These are phyloP conservation scores for Aspergillus carlsbadensis DNA, from an alignment of 495 filamentous ascomycete species.

Conservation along the genomic window DNA sequence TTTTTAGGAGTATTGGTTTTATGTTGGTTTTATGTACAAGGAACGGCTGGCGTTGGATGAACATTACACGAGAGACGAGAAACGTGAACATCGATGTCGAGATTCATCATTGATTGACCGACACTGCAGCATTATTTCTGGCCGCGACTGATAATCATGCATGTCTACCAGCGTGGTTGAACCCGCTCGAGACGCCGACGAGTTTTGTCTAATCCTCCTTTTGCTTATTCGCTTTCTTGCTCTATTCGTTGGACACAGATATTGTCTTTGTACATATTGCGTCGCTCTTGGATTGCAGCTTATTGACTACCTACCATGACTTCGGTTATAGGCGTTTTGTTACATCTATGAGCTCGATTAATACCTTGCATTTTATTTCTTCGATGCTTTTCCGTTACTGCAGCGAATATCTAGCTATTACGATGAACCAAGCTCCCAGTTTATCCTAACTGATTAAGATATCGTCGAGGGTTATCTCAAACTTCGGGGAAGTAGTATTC, in stretches of 20 bases:
- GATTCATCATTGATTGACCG: constrained; percentile 15
- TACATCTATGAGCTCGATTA: constrained; percentile 12
- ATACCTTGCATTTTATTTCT: constrained; percentile 4
- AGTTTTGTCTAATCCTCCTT: constrained; percentile 19
- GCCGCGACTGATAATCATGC: constrained; percentile 17
- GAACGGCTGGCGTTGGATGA: constrained; percentile 38
- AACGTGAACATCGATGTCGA: constrained; percentile 32
- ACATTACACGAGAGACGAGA: constrained; percentile 41
- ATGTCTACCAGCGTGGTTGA: constrained; percentile 27
- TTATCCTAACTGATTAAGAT: too few relatives aligned
- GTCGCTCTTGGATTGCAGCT: constrained; percentile 13
- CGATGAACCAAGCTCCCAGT: not conserved
- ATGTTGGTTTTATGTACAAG: constrained; percentile 18
- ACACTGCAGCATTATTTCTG: not conserved
- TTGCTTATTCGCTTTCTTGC: constrained; percentile 18
- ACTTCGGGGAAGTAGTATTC: too few relatives aligned
- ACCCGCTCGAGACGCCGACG: constrained; percentile 16
- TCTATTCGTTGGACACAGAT: constrained; percentile 3
- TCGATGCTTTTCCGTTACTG: not conserved
- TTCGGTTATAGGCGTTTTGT: not conserved
- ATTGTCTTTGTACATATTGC: constrained; percentile 19
- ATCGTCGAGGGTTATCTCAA: too few relatives aligned
- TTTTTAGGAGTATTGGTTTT: constrained; percentile 27
- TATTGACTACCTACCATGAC: not conserved
- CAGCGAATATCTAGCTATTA: not conserved